Evolutionary conservation across 2,329 filamentous ascomycete genomes (phyloP), one percentile per base, ranked within the genome.

Genomic region (Colletotrichum ledebouriae): DNA sequence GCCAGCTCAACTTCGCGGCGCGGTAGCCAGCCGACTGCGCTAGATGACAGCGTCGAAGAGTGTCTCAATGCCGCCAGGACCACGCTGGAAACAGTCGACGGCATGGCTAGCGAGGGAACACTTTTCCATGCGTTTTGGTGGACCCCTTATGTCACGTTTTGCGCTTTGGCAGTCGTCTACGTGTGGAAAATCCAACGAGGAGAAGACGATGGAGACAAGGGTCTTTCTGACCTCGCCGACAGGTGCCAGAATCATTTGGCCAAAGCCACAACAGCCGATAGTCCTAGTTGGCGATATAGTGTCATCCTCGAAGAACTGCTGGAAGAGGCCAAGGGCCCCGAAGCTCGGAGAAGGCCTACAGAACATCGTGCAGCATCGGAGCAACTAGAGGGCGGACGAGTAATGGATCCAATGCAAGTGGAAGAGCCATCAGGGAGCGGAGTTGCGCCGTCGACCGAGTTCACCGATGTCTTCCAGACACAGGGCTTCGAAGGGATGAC

Each of bases 81-180:
- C 0, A 81, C 83, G 1, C 77, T 86, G 0, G 77, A 83, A 17
- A 80, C 79, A 2, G 81, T 85, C 13, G 79, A 83, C 59, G 76
- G 78, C 4, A 76, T 83, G 34, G 79, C 79, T 37, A 72, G 75
- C 2, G 78, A 79, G 7, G 78, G 70, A 0, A 71, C 59, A 0
- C 15, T 71, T 5, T 70, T 71, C 56, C 79, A 84, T 59, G 81
- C 82, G 0, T 82, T 85, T 39, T 86, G 85, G 82, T 86, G 83
- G 73, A 86, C 83, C 20, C 82, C 85, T 22, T 86, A 86, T 69
- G 83, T 86, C 7, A 81, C 83, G 0, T 87, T 87, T 65, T 87
- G 84, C 68, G 84, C 85, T 1, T 77, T 88, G 0, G 84, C 84
- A 0, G 83, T 87, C 3, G 76, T 86, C 0, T 87, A 87, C 68